Evolutionary conservation across 208 protist species (phyloP).

Genomic region (Leishmania martiniquensis): DNA sequence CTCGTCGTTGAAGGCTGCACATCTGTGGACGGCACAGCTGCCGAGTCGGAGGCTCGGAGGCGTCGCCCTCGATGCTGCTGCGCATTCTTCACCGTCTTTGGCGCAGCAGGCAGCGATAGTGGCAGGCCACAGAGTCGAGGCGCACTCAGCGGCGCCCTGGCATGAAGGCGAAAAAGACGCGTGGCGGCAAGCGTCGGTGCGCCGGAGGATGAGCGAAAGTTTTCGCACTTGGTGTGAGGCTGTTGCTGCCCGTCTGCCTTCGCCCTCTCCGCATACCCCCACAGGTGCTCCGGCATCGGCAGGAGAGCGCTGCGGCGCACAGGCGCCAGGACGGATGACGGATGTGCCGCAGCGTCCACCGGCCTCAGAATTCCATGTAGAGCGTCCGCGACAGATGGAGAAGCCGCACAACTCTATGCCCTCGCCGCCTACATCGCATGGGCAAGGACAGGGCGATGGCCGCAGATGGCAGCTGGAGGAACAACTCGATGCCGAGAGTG

Average conservation of each 20-base stretch:
- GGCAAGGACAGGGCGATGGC: not conserved
- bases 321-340: not conserved
- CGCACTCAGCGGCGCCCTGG: not conserved
- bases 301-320: not conserved
- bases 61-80: not conserved
- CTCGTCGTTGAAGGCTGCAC: not conserved
- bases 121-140: not conserved
- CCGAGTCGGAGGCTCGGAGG: not conserved
- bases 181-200: not conserved
- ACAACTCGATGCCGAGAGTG: constrained; percentile 3
- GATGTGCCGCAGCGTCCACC: not conserved
- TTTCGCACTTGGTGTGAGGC: constrained; percentile 1
- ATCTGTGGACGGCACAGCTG: constrained; percentile 12
- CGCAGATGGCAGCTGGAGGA: constrained; percentile 5
- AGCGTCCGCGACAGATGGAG: not conserved
- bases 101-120: not conserved
- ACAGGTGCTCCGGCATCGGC: not conserved
- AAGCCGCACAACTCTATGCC: not conserved
- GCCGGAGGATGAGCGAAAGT: not conserved
- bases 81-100: not conserved
- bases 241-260: not conserved
- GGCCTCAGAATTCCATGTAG: not conserved
- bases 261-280: not conserved
- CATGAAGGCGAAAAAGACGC: not conserved
- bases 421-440: not conserved